Percentiles rank a stretch among this genome's conserved stretches.
Conservation (phyloP, 2,329 filamentous ascomycete species). For the Cladosporium sp. region DNA sequence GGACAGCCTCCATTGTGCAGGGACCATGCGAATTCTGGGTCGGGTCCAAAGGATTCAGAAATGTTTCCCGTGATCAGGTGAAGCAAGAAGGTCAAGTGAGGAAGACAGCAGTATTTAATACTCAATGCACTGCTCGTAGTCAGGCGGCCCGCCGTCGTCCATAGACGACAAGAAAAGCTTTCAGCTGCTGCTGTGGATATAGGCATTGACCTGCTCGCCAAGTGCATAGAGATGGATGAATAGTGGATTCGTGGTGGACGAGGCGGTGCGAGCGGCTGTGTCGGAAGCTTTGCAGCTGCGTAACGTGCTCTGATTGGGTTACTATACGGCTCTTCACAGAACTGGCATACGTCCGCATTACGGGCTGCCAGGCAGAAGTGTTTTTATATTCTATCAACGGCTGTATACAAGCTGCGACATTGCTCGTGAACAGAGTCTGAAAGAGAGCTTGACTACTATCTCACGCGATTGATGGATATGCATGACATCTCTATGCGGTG, state of each 20-base stretch:
- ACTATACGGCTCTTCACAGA: neutral
- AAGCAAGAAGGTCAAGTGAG: neutral
- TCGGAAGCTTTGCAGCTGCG: slow-evolving; percentile 1
- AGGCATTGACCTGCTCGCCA: neutral
- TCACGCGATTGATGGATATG: neutral
- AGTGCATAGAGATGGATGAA: neutral
- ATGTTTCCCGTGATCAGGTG: neutral
- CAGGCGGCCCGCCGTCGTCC: neutral
- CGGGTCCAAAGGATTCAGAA: neutral
- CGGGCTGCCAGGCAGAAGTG: too few relatives aligned
- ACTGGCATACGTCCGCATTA: too few relatives aligned
- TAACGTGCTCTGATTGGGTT: slow-evolving; percentile 1
- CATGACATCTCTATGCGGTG: neutral
- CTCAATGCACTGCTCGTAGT: neutral
- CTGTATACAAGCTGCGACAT: neutral
- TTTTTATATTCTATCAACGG: neutral
- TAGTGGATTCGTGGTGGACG: neutral
- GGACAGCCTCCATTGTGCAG: neutral
- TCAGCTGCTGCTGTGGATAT: neutral
- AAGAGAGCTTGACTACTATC: neutral
- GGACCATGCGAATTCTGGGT: neutral
- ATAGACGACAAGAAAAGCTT: neutral
- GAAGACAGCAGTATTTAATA: neutral
- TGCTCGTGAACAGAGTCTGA: neutral
- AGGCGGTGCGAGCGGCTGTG: slow-evolving; percentile 10